These are phyloP conservation scores for Penicillium atrosanguineum DNA, from an alignment of 495 filamentous ascomycete species.

Conservation along the genomic window DNA sequence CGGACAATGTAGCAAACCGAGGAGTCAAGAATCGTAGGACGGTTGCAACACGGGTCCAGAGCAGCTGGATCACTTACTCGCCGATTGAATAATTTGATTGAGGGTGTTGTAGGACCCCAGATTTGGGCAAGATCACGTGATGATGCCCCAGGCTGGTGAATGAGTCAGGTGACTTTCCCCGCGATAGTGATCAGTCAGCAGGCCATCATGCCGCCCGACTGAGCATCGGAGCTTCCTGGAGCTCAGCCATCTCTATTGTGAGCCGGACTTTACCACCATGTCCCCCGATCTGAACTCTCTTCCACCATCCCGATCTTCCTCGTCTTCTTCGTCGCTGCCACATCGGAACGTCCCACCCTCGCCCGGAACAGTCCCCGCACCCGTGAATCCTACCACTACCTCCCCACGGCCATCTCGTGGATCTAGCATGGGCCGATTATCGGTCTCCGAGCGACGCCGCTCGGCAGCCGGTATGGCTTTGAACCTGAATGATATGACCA, in stretches of 20 bases:
- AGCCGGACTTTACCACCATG: conserved; percentile 36
- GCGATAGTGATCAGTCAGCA: conserved; percentile 11
- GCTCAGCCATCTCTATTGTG: conserved; percentile 3
- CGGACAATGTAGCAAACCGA: not conserved
- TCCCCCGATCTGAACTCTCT: conserved; percentile 76
- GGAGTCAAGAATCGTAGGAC: not conserved
- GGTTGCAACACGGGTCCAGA: not conserved
- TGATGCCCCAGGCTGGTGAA: not conserved
- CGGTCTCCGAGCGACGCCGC: conserved; percentile 48
- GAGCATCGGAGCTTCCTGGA: conserved; percentile 9
- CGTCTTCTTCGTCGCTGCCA: conserved; percentile 34
- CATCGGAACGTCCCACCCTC: conserved; percentile 30
- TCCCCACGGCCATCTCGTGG: conserved; percentile 50
- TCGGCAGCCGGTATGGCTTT: conserved; percentile 73
- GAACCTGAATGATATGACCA: conserved; percentile 65
- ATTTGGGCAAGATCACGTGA: not conserved
- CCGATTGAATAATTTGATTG: not conserved
- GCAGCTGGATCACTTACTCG: not conserved
- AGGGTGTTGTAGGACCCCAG: not conserved
- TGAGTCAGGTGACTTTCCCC: conserved; percentile 4
- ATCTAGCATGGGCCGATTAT: conserved; percentile 52
- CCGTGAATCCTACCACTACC: conserved; percentile 36
- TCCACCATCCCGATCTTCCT: conserved; percentile 58
- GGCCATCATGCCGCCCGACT: not conserved
- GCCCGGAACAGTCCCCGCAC: conserved; percentile 24